A percentile compares a stretch with the other conserved stretches of the same genome.
phyloP scores from a whole-genome alignment of 148 eudicot species.

The Chenopodium formosanum region DNA sequence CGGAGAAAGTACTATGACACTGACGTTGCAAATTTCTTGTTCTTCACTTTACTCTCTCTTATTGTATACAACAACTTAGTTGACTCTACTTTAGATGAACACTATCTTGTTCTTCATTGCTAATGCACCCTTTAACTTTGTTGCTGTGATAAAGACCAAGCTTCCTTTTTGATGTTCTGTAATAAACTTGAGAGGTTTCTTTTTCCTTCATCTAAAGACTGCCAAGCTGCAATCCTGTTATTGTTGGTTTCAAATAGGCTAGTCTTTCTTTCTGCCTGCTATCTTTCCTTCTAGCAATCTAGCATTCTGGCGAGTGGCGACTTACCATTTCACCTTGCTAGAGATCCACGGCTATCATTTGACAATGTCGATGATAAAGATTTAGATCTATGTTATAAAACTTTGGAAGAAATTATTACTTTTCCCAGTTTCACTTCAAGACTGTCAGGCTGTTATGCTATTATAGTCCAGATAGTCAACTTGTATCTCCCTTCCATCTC shows the following conservation, averaged over 20 bases:
- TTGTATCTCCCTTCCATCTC: too few species aligned
- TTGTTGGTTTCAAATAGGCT: not conserved
- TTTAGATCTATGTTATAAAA: too few species aligned
- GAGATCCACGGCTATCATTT: too few species aligned
- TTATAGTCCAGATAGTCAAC: too few species aligned
- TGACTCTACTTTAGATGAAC: not conserved
- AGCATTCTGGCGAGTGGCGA: too few species aligned
- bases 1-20: not conserved
- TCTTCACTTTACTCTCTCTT: not conserved
- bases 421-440: too few species aligned
- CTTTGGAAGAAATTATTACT: too few species aligned
- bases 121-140: not conserved
- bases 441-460: too few species aligned
- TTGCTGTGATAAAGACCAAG: not conserved
- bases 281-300: not conserved
- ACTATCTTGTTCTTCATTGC: not conserved
- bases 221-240: not conserved
- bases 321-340: too few species aligned
- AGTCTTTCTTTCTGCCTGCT: not conserved
- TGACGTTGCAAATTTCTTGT: not conserved
- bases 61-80: not conserved
- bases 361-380: too few species aligned
- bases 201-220: not conserved
- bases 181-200: not conserved
- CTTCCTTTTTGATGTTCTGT: not conserved